Percentiles rank a stretch among this genome's conserved stretches.
phyloP scores from a whole-genome alignment of 805 yeast genomes.

The Isabelozyma pseudorhagii region DNA sequence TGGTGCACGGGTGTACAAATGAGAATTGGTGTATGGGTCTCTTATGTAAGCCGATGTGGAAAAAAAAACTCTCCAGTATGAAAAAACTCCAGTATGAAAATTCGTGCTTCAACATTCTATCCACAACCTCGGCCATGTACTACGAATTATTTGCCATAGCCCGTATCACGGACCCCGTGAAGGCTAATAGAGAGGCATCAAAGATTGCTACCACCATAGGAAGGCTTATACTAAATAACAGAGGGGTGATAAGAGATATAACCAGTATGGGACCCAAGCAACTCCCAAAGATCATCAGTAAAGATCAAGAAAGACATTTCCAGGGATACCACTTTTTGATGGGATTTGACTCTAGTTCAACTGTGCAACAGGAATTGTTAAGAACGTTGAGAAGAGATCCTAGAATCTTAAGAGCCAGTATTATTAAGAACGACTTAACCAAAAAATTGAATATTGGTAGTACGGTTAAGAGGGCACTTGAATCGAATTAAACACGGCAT shows the following conservation, averaged over 20 bases:
- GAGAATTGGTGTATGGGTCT: background rate
- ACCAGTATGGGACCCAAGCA: slow-evolving; percentile 75
- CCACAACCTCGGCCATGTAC: slow-evolving; percentile 51
- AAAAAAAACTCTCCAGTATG: background rate
- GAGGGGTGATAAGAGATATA: slow-evolving; percentile 89
- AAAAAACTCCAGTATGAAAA: background rate
- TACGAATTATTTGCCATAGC: slow-evolving; percentile 90
- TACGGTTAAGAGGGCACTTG: slow-evolving; percentile 46
- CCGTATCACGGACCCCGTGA: slow-evolving; percentile 63
- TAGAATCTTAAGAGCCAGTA: slow-evolving; percentile 76
- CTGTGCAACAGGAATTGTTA: slow-evolving; percentile 81
- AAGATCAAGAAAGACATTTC: slow-evolving; percentile 85
- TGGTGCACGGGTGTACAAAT: background rate
- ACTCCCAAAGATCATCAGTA: slow-evolving; percentile 76
- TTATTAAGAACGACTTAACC: slow-evolving; percentile 59
- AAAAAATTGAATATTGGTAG: slow-evolving; percentile 54
- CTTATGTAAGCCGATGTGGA: background rate
- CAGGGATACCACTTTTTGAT: slow-evolving; percentile 86
- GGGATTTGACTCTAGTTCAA: slow-evolving; percentile 81
- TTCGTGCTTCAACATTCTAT: background rate
- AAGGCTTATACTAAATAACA: slow-evolving; percentile 74
- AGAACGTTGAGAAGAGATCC: slow-evolving; percentile 85
- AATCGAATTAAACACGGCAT: background rate
- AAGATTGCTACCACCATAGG: slow-evolving; percentile 67
- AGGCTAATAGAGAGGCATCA: slow-evolving; percentile 37